Evolutionary conservation across 1,284 basidiomycete genomes (phyloP), one percentile per base, ranked within the genome.

Genomic region (Termitomyces sp.): DNA sequence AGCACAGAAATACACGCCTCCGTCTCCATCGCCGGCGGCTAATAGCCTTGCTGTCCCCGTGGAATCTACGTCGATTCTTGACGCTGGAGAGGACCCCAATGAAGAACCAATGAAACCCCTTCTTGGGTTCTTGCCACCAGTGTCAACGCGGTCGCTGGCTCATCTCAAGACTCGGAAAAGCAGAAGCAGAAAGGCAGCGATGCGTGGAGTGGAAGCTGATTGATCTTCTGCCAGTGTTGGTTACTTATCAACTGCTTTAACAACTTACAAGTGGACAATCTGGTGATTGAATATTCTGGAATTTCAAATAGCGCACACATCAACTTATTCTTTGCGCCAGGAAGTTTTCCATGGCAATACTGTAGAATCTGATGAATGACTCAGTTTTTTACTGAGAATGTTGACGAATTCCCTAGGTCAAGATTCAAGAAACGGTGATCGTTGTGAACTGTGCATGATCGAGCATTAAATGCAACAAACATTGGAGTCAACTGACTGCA

Each of bases 111-210:
- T 71, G 58, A 70, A 70, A 57, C 66, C 72, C 28, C 62, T 63
- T 26, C 70, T 84, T 58, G 82, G 82, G 1, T 84, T 83, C 64
- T 64, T 74, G 45, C 80, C 81, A 21, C 79, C 77, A 4, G 62
- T 70, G 31, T 68, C 70, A 1, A 63, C 68, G 33, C 64, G 68
- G 34, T 48, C n/a, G 33, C 62, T 69, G 33, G 64, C 67, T 7
- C 65, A 70, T 50, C 64, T 75, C n/a, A 72, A 77, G 51, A 75
- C 71, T 30, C 70, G 81, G 58, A 83, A 78, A 65, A 78, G 70
- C 57, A 76, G 66, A 65, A 70, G 75, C 54, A 73, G 70, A 56
- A 82, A 80, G 64, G 73, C 73, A n/a, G 73, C 68, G 39, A 61
- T 80, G 59, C 70, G 74, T 15, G 73, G 74, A 15, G 58, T 71